Percentiles rank a stretch among this genome's conserved stretches.
Conservation (phyloP, 2,329 filamentous ascomycete genomes). For the Didymella sp. region DNA sequence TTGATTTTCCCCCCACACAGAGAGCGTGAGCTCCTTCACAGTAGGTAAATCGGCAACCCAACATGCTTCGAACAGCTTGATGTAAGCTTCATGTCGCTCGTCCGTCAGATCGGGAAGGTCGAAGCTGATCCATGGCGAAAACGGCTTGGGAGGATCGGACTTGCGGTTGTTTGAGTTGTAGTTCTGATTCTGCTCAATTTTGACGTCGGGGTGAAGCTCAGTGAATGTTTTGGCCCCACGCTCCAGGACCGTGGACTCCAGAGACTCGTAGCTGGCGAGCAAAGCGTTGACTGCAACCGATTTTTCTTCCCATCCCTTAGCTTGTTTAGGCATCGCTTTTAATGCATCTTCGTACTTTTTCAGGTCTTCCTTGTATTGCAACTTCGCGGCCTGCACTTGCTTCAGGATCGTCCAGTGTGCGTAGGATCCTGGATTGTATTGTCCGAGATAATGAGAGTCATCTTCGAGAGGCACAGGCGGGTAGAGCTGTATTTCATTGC, state of each 20-base stretch:
- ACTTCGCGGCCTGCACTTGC: constrained; percentile 50
- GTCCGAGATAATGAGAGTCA: constrained; percentile 59
- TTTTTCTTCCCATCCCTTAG: constrained; percentile 59
- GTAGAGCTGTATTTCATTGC: neutral
- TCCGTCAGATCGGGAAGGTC: constrained; percentile 58
- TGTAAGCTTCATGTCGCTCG: constrained; percentile 64
- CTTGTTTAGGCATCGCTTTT: constrained; percentile 20
- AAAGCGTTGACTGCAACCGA: constrained; percentile 60
- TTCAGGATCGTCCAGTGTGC: constrained; percentile 60
- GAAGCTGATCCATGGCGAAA: constrained; percentile 57
- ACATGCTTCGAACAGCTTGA: constrained; percentile 74
- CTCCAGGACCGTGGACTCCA: constrained; percentile 63
- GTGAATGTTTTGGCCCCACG: constrained; percentile 71
- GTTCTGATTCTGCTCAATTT: neutral
- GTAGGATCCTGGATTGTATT: constrained; percentile 64
- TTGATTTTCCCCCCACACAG: constrained; percentile 64
- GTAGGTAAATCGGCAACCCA: constrained; percentile 73
- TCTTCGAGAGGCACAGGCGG: constrained; percentile 47
- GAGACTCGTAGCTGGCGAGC: constrained; percentile 60
- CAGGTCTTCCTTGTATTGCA: constrained; percentile 47
- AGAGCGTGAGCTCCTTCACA: constrained; percentile 70
- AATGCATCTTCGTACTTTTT: constrained; percentile 39
- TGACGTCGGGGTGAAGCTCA: constrained; percentile 64
- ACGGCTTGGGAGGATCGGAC: constrained; percentile 24
- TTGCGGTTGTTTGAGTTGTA: neutral